A percentile compares a stretch with the other conserved stretches of the same genome.
These are phyloP conservation scores for Floccularia luteovirens DNA, from an alignment of 768 basidiomycete species.

Conservation along the genomic window DNA sequence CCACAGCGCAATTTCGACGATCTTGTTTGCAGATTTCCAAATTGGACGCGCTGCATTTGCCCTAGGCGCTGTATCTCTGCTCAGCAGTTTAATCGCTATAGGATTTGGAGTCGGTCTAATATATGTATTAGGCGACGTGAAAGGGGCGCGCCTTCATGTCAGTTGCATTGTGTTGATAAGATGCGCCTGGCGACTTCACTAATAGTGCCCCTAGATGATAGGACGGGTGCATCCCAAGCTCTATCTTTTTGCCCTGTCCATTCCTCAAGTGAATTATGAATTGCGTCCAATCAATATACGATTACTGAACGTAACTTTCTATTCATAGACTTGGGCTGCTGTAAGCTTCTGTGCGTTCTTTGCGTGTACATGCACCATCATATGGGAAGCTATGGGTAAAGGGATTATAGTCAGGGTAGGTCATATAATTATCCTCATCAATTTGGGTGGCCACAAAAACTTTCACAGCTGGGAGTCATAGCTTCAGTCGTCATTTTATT, in stretches of 20 bases:
- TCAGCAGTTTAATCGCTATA: slow-evolving; percentile 7
- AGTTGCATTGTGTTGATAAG: not conserved
- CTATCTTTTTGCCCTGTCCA: slow-evolving; percentile 4
- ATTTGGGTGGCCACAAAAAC: not conserved
- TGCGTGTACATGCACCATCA: not conserved
- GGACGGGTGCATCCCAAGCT: slow-evolving; percentile 3
- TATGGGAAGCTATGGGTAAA: slow-evolving; percentile 6
- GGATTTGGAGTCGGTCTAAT: slow-evolving; percentile 9
- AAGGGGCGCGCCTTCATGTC: slow-evolving; percentile 6
- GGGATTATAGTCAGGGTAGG: slow-evolving; percentile 4
- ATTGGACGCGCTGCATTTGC: slow-evolving; percentile 4
- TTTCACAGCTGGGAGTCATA: slow-evolving; percentile 2
- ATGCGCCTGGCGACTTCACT: not conserved
- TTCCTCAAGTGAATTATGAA: slow-evolving; percentile 5
- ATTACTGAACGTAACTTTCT: not conserved
- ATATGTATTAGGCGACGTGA: slow-evolving; percentile 7
- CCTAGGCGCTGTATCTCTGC: slow-evolving; percentile 4
- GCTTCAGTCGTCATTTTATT: not conserved
- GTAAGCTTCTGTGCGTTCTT: slow-evolving; percentile 6
- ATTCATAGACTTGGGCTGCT: slow-evolving; percentile 6
- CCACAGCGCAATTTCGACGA: slow-evolving; percentile 5
- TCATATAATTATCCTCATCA: not conserved
- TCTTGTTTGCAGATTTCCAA: slow-evolving; percentile 6
- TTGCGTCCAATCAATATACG: not conserved
- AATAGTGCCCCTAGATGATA: slow-evolving; percentile 1